A percentile compares a stretch with the other conserved stretches of the same genome.
These are phyloP conservation scores for Naganishia albida DNA, from an alignment of 1,284 basidiomycete genomes.

Conservation along the genomic window DNA sequence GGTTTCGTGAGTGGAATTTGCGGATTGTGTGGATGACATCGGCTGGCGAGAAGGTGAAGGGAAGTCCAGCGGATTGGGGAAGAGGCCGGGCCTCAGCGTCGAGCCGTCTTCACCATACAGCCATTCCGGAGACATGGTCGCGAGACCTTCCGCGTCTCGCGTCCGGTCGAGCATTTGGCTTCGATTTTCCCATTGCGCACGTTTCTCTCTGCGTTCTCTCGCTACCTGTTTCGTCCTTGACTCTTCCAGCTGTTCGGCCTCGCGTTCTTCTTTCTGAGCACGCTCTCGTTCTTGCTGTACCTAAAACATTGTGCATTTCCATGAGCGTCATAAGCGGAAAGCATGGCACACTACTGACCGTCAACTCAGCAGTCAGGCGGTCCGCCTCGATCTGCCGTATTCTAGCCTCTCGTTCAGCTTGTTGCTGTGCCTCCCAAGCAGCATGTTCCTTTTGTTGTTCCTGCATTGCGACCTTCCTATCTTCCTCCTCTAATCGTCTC, in stretches of 20 bases:
- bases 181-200: conserved; percentile 32
- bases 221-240: conserved; percentile 32
- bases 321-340: not conserved
- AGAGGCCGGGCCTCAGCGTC: conserved; percentile 3
- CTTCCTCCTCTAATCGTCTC: conserved; percentile 41
- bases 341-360: not conserved
- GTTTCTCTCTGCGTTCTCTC: conserved; percentile 30
- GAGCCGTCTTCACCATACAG: conserved; percentile 19
- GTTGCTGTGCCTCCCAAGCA: conserved; percentile 45
- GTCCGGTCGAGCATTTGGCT: conserved; percentile 26
- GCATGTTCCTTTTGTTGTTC: conserved; percentile 52
- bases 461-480: conserved; percentile 46
- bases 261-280: conserved; percentile 16
- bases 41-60: conserved; percentile 2
- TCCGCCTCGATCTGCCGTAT: conserved; percentile 33
- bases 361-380: conserved; percentile 26
- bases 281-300: conserved; percentile 28
- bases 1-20: conserved; percentile 3
- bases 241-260: conserved; percentile 30
- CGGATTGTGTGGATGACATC: not conserved
- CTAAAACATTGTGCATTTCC: not conserved
- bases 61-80: not conserved
- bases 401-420: conserved; percentile 28
- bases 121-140: conserved; percentile 26
- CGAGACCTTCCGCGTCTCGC: conserved; percentile 19